phyloP scores from a whole-genome alignment of 768 basidiomycete species.

The Tephrocybe sp. region DNA sequence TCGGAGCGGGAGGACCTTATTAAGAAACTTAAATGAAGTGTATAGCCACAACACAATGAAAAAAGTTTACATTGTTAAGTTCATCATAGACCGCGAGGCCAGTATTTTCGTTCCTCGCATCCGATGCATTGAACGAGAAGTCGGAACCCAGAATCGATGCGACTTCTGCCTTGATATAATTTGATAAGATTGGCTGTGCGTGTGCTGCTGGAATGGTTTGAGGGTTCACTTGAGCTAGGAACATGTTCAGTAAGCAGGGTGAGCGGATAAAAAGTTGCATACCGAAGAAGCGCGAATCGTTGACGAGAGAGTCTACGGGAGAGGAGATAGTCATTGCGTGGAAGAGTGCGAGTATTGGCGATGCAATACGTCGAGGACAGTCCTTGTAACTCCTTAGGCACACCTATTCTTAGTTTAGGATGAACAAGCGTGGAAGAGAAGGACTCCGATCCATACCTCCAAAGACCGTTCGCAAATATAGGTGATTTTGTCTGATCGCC shows the following conservation, averaged over 20 bases:
- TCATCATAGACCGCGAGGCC: conserved; percentile 15
- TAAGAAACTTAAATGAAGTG: not conserved
- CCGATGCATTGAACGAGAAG: conserved; percentile 11
- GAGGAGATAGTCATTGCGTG: conserved; percentile 11
- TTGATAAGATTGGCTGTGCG: not conserved
- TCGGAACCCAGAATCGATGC: conserved; percentile 13
- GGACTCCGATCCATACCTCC: too few relatives aligned
- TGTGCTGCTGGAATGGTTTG: not conserved
- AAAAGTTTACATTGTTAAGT: conserved; percentile 15
- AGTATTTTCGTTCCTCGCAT: conserved; percentile 1
- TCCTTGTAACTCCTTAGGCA: conserved; percentile 3
- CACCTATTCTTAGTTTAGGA: conserved; percentile 2
- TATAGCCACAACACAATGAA: not conserved
- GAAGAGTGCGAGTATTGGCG: not conserved
- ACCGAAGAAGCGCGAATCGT: conserved; percentile 17
- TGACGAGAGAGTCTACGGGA: conserved; percentile 13
- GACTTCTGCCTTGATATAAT: conserved; percentile 10
- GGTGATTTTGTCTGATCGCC: too few relatives aligned
- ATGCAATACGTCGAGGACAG: not conserved
- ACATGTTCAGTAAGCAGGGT: not conserved
- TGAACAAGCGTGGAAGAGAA: too few relatives aligned
- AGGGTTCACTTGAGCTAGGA: conserved; percentile 13
- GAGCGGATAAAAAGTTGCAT: not conserved
- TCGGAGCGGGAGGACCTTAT: conserved; percentile 16
- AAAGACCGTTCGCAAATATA: too few relatives aligned